A percentile compares a stretch with the other conserved stretches of the same genome.
phyloP scores from a whole-genome alignment of 306 rosid genomes.

The Benincasa hispida region DNA sequence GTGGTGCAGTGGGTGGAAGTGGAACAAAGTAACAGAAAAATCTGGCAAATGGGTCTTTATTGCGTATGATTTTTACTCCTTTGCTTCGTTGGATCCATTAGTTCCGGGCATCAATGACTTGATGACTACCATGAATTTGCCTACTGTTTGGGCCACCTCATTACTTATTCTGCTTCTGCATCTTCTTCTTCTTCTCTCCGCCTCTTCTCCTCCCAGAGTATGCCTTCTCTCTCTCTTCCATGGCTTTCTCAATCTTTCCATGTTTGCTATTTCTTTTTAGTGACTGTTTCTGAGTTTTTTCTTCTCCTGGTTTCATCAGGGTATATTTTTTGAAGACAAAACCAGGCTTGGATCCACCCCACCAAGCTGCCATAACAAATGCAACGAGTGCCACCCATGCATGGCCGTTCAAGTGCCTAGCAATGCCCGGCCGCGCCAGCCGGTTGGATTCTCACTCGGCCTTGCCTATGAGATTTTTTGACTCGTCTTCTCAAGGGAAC shows the following conservation, averaged over 20 bases:
- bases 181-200: slow-evolving; percentile 22
- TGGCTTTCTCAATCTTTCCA: neutral
- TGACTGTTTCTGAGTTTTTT: neutral
- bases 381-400: slow-evolving; percentile 91
- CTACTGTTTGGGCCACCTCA: slow-evolving; percentile 16
- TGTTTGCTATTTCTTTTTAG: neutral
- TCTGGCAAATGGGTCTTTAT: slow-evolving; percentile 25
- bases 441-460: slow-evolving; percentile 19
- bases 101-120: slow-evolving; percentile 19
- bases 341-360: slow-evolving; percentile 81
- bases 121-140: slow-evolving; percentile 31
- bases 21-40: slow-evolving; percentile 14
- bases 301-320: slow-evolving; percentile 23
- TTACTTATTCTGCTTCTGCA: slow-evolving; percentile 23
- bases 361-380: slow-evolving; percentile 94
- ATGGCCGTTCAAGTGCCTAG: slow-evolving; percentile 85
- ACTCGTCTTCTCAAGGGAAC: slow-evolving; percentile 31
- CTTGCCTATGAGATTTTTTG: slow-evolving; percentile 16
- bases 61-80: slow-evolving; percentile 12
- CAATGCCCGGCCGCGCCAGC: slow-evolving; percentile 23
- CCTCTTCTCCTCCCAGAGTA: slow-evolving; percentile 41
- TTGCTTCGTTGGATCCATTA: neutral
- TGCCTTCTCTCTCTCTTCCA: neutral
- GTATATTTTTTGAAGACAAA: slow-evolving; percentile 44
- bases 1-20: slow-evolving; percentile 7